Evolutionary conservation across 768 basidiomycete genomes (phyloP), one percentile per base, ranked within the genome.

Genomic region (Calocybe cyanea): DNA sequence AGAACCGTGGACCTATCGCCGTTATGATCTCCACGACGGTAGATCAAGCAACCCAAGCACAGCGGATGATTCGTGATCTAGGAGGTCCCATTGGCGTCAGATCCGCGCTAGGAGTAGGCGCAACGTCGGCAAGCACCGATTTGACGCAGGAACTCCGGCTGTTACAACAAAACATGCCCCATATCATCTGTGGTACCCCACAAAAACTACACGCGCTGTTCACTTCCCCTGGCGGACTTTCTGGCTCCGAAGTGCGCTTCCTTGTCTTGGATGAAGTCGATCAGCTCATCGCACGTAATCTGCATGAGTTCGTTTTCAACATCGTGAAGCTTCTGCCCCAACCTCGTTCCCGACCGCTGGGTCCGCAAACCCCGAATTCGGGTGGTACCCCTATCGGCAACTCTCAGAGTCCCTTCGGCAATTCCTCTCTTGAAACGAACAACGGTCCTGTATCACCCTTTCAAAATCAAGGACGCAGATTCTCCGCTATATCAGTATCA

Each of bases 1-100:
- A 82, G 13, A 78, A 78, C 49, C 81, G 83, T 23, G 94, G 94
- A 2, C 91, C 92, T 30, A 65, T 91, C 28, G 92, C 89, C 13
- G 81, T 98, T 55, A 90, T 99, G 78, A 78, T 98, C 34, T 97
- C 95, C 15, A 98, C 96, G 0, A 99, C 95, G 0, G 94, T 98
- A 18, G 96, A 99, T 67, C 96, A 98, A 65, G 94, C 96, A 5
- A 95, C 92, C 2, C 96, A 98, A 66, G 94, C 94, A 20, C 91
- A 92, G 55, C 83, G 90, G 21, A 92, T 93, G 87, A 89, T 91
- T 57, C 83, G 94, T 35, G 94, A 96, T 63, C 72, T 99, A 19
- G 96, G 96, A 20, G 86, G 89, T 1, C 84, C 90, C 8, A 92
- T 98, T 55, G 94, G 95, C 10, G 83, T 99, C 43, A 80, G 89